phyloP scores from a whole-genome alignment of 2,329 filamentous ascomycete genomes.

The Macrophomina phaseolina region DNA sequence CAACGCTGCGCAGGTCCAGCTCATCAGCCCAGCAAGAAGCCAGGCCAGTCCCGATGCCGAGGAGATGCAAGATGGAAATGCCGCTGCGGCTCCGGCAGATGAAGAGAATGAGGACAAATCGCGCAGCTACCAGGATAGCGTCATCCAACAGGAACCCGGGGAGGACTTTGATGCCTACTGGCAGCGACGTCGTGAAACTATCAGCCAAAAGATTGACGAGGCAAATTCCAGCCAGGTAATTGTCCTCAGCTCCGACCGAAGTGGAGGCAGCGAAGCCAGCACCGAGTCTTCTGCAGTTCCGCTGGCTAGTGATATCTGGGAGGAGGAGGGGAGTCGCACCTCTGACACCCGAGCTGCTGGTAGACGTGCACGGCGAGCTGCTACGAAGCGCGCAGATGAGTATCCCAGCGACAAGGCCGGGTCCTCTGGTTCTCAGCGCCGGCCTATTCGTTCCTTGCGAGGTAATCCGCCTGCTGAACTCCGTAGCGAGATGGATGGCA shows the following conservation, averaged over 20 bases:
- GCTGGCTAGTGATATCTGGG: slow-evolving; percentile 51
- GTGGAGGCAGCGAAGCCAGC: not conserved
- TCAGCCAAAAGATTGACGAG: slow-evolving; percentile 29
- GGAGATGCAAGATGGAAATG: slow-evolving; percentile 42
- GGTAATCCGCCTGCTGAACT: slow-evolving; percentile 32
- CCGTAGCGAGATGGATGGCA: slow-evolving; percentile 33
- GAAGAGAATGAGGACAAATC: not conserved
- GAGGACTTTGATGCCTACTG: slow-evolving; percentile 23
- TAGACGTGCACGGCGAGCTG: slow-evolving; percentile 1
- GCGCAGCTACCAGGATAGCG: slow-evolving; percentile 2
- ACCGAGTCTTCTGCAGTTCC: slow-evolving; percentile 27
- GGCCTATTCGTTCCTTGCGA: slow-evolving; percentile 47
- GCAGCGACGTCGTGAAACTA: slow-evolving; percentile 25
- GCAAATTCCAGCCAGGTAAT: slow-evolving; percentile 31
- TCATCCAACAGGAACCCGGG: not conserved
- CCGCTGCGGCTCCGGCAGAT: slow-evolving; percentile 30
- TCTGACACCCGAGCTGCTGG: slow-evolving; percentile 8
- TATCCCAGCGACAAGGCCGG: not conserved
- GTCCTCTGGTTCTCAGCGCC: slow-evolving; percentile 39
- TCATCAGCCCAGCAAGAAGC: slow-evolving; percentile 39
- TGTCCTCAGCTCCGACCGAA: slow-evolving; percentile 32
- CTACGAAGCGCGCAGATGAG: slow-evolving; percentile 4
- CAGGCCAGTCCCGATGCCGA: slow-evolving; percentile 28
- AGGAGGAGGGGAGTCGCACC: slow-evolving; percentile 51
- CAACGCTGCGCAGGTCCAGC: slow-evolving; percentile 30